Evolutionary conservation across 2,329 filamentous ascomycete genomes (phyloP), one percentile per base, ranked within the genome.

Genomic region (Hymenoscyphus salicellus): DNA sequence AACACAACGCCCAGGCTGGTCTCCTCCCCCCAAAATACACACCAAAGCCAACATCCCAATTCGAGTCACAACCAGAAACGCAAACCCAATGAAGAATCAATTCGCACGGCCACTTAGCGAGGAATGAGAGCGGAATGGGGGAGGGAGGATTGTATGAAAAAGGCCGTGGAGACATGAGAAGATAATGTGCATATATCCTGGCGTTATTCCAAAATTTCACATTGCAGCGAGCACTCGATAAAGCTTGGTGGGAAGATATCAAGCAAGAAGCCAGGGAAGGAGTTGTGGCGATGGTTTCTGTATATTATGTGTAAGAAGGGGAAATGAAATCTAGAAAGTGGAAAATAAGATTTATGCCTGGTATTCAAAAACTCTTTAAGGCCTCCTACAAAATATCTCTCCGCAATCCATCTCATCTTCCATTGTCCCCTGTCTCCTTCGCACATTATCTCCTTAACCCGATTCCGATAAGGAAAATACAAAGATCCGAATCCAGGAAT

Each of bases 11-110:
- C n/a, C 32, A 75, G 74, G 72, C 72, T 60, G 74, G 74, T 38
- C 67, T 75, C 41, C 58, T 75, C 30, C 71, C 75, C 32, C 73
- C 73, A 5, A 75, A 75, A 68, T 75, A 71, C 58, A 64, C 66
- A 57, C 63, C 69, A 20, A 41, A 62, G 52, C 28, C 58, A 17
- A 55, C 14, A 23, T 26, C 55, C 7, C 16, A 20, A 32, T 7
- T 23, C 20, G n/a, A 16, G 23, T 17, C 43, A 14, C 20, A 28
- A n/a, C 20, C n/a, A 30, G 43, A 52, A 55, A 10, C 52, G 30
- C 30, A 52, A 26, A 5, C 20, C 2, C 46, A 55, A 30, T 32
- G 41, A 46, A 32, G 23, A 46, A 30, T 3, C 36, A 46, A 32
- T 1, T 11, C 30, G 10, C 43, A 3, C 10, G 43, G 10, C 14